These are phyloP conservation scores for Chondrus crispus DNA, from an alignment of 23 red algal genomes.

Conservation along the genomic window DNA sequence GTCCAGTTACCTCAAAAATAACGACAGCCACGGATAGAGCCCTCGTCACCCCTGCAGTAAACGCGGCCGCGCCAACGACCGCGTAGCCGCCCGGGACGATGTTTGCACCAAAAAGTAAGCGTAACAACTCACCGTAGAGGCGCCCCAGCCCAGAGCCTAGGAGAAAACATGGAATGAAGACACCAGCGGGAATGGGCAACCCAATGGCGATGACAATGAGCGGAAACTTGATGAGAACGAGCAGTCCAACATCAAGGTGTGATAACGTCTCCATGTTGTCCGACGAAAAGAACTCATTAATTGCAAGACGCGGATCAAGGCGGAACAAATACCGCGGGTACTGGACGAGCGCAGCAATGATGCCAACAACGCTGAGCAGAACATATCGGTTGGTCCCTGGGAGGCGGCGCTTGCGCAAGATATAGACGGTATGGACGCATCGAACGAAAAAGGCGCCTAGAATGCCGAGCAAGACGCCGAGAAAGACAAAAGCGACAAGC, in stretches of 20 bases:
- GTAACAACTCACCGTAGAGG: constrained; percentile 93
- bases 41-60: constrained; percentile 95
- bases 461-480: constrained; percentile 85
- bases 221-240: constrained; percentile 91
- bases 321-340: constrained; percentile 92
- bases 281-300: constrained; percentile 94
- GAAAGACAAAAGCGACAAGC: constrained; percentile 73
- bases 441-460: constrained; percentile 89
- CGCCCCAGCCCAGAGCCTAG: constrained; percentile 86
- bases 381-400: constrained; percentile 82
- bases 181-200: constrained; percentile 92
- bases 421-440: constrained; percentile 88
- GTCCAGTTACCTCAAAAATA: constrained; percentile 98
- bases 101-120: constrained; percentile 73
- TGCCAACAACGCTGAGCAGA: constrained; percentile 76
- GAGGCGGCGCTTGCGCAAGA: constrained; percentile 74
- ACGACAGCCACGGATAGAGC: constrained; percentile 94
- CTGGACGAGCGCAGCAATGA: constrained; percentile 75
- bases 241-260: constrained; percentile 57
- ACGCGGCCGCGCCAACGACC: constrained; percentile 95
- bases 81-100: constrained; percentile 95
- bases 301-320: constrained; percentile 87
- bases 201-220: constrained; percentile 93
- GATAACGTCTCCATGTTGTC: constrained; percentile 67
- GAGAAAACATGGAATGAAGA: constrained; percentile 97